phyloP scores from a whole-genome alignment of 352 stramenopile species.

The Phytophthora idaei region DNA sequence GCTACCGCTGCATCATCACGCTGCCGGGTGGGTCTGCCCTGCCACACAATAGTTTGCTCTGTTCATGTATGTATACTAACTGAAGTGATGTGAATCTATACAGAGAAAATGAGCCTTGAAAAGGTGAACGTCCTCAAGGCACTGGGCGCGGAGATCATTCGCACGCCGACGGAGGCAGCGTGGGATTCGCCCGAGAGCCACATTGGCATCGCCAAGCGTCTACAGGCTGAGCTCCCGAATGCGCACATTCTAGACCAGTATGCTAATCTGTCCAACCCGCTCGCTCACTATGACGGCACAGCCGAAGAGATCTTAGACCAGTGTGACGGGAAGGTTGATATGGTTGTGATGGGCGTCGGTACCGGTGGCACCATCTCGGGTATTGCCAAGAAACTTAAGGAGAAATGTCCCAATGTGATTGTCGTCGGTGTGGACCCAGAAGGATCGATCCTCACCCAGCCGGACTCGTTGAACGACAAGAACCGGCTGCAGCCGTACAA shows the following conservation, averaged over 20 bases:
- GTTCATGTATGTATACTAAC: not conserved
- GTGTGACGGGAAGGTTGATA: conserved; percentile 93
- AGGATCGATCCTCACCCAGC: conserved; percentile 93
- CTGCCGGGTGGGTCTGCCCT: conserved; percentile 44
- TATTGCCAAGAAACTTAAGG: conserved; percentile 94
- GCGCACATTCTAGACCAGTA: conserved; percentile 97
- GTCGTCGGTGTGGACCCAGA: conserved; percentile 91
- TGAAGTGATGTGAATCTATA: not conserved
- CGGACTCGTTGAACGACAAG: conserved; percentile 92
- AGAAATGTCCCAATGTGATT: conserved; percentile 83
- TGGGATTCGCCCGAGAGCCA: conserved; percentile 95
- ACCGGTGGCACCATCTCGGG: conserved; percentile 96
- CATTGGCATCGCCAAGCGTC: conserved; percentile 91
- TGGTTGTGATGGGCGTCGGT: conserved; percentile 93
- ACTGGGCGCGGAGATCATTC: conserved; percentile 95
- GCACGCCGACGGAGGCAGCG: conserved; percentile 95
- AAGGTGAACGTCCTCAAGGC: conserved; percentile 96
- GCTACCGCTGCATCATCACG: conserved; percentile 94
- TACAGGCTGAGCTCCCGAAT: conserved; percentile 94
- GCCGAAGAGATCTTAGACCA: conserved; percentile 94
- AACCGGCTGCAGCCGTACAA: conserved; percentile 89
- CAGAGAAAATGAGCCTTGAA: conserved; percentile 96
- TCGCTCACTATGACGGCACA: conserved; percentile 95
- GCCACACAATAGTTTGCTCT: not conserved
- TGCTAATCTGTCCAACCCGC: conserved; percentile 94